Percentiles rank a stretch among this genome's conserved stretches.
phyloP scores from a whole-genome alignment of 2,329 filamentous ascomycete species.

The Ceratocystis smalleyi region DNA sequence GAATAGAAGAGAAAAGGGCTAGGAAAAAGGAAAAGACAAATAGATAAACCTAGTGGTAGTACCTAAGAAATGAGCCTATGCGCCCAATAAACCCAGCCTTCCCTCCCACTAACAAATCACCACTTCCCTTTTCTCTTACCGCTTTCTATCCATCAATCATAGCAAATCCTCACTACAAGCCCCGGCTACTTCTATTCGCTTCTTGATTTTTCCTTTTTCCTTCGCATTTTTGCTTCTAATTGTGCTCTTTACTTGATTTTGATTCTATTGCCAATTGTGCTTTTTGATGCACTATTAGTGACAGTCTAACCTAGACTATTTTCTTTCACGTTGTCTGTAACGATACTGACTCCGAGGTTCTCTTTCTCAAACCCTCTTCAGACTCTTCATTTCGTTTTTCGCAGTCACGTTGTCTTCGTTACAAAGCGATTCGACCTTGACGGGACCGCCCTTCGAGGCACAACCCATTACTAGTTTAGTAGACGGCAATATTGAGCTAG shows the following conservation, averaged over 20 bases:
- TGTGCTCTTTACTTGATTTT: too few species aligned
- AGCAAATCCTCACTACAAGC: background rate
- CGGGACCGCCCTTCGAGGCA: conserved; percentile 15
- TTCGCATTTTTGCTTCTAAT: background rate
- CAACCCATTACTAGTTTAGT: conserved; percentile 8
- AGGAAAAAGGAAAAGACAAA: background rate
- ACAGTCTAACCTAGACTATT: too few species aligned
- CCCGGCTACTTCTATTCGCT: background rate
- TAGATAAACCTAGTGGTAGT: background rate
- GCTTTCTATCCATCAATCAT: background rate
- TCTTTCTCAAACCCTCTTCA: background rate
- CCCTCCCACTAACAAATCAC: conserved; percentile 8
- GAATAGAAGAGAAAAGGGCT: background rate
- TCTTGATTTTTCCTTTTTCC: background rate
- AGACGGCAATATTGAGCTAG: conserved; percentile 2
- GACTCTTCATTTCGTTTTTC: conserved; percentile 15
- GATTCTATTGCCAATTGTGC: too few species aligned
- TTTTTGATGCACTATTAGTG: too few species aligned
- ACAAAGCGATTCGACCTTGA: conserved; percentile 6
- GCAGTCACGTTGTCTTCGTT: conserved; percentile 32
- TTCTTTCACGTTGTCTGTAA: background rate
- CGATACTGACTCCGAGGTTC: background rate
- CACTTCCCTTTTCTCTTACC: conserved; percentile 1
- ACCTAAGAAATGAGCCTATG: background rate
- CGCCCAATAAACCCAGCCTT: background rate